Base-by-base conservation (phyloP, 805 yeast species). In the Candida vaughaniae region DNA sequence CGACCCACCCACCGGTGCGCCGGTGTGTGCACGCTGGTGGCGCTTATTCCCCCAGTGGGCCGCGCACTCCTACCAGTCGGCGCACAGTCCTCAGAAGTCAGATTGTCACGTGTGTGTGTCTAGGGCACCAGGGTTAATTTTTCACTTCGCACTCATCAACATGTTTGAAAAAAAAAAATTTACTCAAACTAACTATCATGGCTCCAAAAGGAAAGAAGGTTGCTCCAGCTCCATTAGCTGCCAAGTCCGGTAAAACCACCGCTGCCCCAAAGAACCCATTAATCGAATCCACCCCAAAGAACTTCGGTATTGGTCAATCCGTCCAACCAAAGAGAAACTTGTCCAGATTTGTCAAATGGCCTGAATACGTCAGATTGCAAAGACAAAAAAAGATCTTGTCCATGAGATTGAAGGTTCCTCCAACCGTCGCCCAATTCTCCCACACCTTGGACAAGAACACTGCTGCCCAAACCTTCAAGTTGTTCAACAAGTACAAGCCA, bases 401-500 rank as follows among this genome's bases (percentile, higher is more conserved):
- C 60, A 70, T 90, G 73, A 90, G 99, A 84, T 81, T 91, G 68
- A 91, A 93, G 85, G 99, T 91, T 66, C 99, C 99, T 56, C 99
- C 99, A 64, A 85, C 98, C 52, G 82, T 91, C 66, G 81, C 98
- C 52, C 99, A 91, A 78, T 91, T 91, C 84, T 89, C 88, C 65
- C 76, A 85, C 75, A 83, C 89, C 62, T 80, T 91, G 71, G 99
- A 91, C 85, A 90, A 90, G 85, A 91, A 91, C 90, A 85, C 98
- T 56, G 98, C 99, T 63, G 77, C 96, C 61, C 95, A 86, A 75
- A 78, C 95, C 58, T 86, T 91, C 83, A 90, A 90, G 81, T 82
- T 91, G 62, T 83, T 91, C 78, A 89, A 89, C 95, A 91, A 93
- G 80, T 91, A 91, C 88, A 84, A 95, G 78, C 98, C 99, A 66